Percentiles rank a stretch among this genome's conserved stretches.
These are phyloP conservation scores for Coleophoma cylindrospora DNA, from an alignment of 2,329 filamentous ascomycete species.

Conservation along the genomic window DNA sequence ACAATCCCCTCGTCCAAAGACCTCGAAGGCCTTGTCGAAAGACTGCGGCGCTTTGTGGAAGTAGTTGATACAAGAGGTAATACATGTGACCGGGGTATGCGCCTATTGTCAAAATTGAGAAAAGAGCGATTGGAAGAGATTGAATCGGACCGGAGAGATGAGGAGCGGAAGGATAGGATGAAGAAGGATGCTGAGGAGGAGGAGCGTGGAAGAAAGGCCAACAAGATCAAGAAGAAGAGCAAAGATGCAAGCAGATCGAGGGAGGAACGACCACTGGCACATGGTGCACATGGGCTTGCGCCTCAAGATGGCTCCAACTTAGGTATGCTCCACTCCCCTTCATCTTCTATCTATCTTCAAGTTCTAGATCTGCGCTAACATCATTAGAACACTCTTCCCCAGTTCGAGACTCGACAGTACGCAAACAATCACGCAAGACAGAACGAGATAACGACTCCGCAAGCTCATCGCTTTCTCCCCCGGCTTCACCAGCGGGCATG, in stretches of 20 bases:
- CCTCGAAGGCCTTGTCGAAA: constrained; percentile 57
- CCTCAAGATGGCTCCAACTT: constrained; percentile 59
- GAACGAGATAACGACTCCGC: constrained; percentile 41
- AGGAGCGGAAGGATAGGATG: constrained; percentile 32
- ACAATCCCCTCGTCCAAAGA: constrained; percentile 59
- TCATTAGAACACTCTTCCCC: constrained; percentile 15
- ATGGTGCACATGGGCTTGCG: constrained; percentile 58
- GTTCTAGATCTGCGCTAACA: background rate
- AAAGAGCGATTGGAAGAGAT: constrained; percentile 56
- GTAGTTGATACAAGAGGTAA: constrained; percentile 63
- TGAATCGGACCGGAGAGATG: constrained; percentile 37
- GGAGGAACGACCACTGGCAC: constrained; percentile 53
- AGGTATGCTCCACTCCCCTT: constrained; percentile 35
- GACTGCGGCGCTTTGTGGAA: constrained; percentile 59
- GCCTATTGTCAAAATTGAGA: constrained; percentile 59
- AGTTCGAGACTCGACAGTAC: constrained; percentile 12
- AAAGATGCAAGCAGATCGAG: constrained; percentile 61
- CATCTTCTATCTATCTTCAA: background rate
- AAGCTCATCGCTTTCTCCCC: constrained; percentile 56
- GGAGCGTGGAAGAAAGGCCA: constrained; percentile 43
- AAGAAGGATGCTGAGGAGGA: constrained; percentile 40
- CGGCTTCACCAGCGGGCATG: constrained; percentile 42
- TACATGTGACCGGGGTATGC: constrained; percentile 69
- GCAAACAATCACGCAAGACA: constrained; percentile 13
- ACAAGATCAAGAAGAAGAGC: constrained; percentile 69